These are phyloP conservation scores for Rhynchospora breviuscula DNA, from an alignment of 176 grass and related monocot species.

Conservation along the genomic window DNA sequence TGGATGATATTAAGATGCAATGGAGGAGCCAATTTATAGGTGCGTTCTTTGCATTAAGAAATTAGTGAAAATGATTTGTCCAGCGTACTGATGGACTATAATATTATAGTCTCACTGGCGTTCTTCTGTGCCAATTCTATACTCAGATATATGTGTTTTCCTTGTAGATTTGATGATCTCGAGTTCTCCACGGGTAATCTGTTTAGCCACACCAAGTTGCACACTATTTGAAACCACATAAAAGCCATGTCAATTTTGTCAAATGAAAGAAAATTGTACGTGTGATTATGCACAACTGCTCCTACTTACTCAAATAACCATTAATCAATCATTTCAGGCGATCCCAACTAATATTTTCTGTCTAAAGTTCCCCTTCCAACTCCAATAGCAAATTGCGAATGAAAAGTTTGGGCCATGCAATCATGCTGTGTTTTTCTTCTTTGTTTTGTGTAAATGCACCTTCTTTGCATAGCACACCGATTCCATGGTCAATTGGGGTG, in stretches of 20 bases:
- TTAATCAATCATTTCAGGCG: neutral
- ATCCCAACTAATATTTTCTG: conserved; percentile 17
- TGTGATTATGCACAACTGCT: conserved; percentile 10
- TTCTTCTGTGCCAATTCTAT: neutral
- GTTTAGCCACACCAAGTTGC: neutral
- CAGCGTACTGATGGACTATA: neutral
- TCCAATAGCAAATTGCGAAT: conserved; percentile 15
- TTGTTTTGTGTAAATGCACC: neutral
- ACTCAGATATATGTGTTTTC: neutral
- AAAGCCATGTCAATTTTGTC: neutral
- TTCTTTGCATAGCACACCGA: neutral
- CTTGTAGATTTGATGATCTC: neutral
- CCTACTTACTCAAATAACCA: conserved; percentile 28
- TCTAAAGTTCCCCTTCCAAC: conserved; percentile 18
- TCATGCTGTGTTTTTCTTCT: neutral
- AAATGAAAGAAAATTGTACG: neutral
- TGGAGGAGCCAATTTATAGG: conserved; percentile 12
- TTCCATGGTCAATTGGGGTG: neutral
- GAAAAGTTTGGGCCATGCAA: neutral
- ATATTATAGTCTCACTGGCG: neutral
- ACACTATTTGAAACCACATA: neutral
- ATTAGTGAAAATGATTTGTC: neutral
- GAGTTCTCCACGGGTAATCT: too few relatives aligned
- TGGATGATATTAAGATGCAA: neutral
- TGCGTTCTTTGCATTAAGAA: neutral